A percentile compares a stretch with the other conserved stretches of the same genome.
These are phyloP conservation scores for Lasiosphaeris hirsuta DNA, from an alignment of 495 filamentous ascomycete species.

Conservation along the genomic window DNA sequence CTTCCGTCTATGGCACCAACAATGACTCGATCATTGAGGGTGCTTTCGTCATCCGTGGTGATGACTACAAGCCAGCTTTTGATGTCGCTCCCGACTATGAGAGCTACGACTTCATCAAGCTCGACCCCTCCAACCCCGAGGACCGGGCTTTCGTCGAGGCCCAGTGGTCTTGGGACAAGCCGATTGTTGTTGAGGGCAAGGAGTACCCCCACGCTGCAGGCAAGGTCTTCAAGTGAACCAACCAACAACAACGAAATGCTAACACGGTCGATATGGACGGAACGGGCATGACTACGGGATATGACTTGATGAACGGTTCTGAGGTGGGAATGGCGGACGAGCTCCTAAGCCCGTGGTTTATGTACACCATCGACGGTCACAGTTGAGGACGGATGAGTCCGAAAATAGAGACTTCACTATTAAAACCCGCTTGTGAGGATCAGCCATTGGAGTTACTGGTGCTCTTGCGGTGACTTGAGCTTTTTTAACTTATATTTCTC, in stretches of 20 bases:
- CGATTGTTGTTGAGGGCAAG: constrained; percentile 74
- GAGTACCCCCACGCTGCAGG: constrained; percentile 67
- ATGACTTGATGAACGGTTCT: constrained; percentile 36
- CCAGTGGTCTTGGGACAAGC: constrained; percentile 84
- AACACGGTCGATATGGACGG: neutral
- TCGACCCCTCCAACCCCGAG: constrained; percentile 78
- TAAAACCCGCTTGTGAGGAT: neutral
- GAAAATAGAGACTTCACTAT: constrained; percentile 22
- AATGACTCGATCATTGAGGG: constrained; percentile 86
- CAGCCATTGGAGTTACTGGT: neutral
- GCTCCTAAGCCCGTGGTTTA: constrained; percentile 23
- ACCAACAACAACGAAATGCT: neutral
- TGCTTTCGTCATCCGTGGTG: constrained; percentile 90
- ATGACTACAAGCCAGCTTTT: constrained; percentile 83
- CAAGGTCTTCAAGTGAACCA: constrained; percentile 95
- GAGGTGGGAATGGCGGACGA: constrained; percentile 22
- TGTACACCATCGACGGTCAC: constrained; percentile 23
- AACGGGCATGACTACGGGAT: constrained; percentile 30
- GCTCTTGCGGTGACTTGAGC: neutral
- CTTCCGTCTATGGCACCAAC: constrained; percentile 81
- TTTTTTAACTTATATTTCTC: too few species aligned
- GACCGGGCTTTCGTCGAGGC: constrained; percentile 82
- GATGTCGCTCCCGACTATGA: constrained; percentile 96
- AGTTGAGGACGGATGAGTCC: constrained; percentile 23
- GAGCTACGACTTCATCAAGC: constrained; percentile 93